A percentile compares a stretch with the other conserved stretches of the same genome.
Conservation (phyloP, 306 rosid genomes). For the Lathyrus oleraceus region DNA sequence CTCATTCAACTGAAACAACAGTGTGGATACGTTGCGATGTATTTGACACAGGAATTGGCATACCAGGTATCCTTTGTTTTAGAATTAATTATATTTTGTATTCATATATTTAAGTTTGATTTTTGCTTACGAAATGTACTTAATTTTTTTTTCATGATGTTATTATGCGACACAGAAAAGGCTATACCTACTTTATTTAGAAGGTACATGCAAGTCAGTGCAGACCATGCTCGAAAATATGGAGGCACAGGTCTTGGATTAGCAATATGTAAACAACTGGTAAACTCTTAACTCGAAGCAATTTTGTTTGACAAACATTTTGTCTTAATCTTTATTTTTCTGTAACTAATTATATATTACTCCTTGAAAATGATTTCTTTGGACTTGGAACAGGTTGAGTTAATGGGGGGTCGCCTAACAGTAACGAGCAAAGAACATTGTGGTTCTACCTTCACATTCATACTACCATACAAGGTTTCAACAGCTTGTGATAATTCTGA, state of each 20-base stretch:
- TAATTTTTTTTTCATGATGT: background rate
- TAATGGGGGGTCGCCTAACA: slow-evolving; percentile 91
- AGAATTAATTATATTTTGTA: background rate
- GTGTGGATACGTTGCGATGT: slow-evolving; percentile 96
- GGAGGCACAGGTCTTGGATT: slow-evolving; percentile 97
- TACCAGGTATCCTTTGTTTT: slow-evolving; percentile 65
- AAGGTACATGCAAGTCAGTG: slow-evolving; percentile 98
- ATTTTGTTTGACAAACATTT: background rate
- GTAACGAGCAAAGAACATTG: slow-evolving; percentile 75
- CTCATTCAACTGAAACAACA: slow-evolving; percentile 57
- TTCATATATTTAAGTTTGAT: background rate
- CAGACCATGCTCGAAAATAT: slow-evolving; percentile 93
- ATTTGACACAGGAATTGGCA: slow-evolving; percentile 94
- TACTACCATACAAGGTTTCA: slow-evolving; percentile 84
- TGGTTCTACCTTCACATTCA: slow-evolving; percentile 91
- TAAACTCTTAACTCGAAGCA: slow-evolving; percentile 32
- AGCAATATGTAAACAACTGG: slow-evolving; percentile 98
- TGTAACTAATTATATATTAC: too few relatives aligned
- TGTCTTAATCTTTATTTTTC: background rate
- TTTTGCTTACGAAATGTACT: slow-evolving; percentile 5
- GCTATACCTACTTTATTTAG: slow-evolving; percentile 80
- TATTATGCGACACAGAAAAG: slow-evolving; percentile 62
- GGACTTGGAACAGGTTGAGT: slow-evolving; percentile 70
- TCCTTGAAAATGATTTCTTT: slow-evolving; percentile 2
- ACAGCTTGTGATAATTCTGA: slow-evolving; percentile 55